Conservation (phyloP, 345 rosid species). For the Eucalyptus camaldulensis region DNA sequence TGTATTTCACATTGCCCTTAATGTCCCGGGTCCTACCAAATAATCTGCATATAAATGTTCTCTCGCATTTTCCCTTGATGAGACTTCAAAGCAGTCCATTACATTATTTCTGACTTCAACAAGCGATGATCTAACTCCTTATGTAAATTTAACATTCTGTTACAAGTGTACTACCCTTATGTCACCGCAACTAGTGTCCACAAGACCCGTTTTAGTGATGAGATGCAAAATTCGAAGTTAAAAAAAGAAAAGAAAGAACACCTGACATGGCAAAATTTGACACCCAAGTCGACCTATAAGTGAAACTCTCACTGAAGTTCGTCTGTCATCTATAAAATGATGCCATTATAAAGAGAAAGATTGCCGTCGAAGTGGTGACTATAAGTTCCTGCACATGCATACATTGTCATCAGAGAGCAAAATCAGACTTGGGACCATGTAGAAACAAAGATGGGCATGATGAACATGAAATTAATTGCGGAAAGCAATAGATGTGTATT, state of each 20-base stretch:
- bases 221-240: not conserved
- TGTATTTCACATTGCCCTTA: not conserved
- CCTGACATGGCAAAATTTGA: not conserved
- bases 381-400: slow-evolving; percentile 8
- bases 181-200: not conserved
- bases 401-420: not conserved
- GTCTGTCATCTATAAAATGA: not conserved
- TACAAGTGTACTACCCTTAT: not conserved
- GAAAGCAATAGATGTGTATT: not conserved
- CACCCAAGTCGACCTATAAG: not conserved
- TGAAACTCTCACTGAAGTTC: not conserved
- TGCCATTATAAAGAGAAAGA: slow-evolving; percentile 3
- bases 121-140: not conserved
- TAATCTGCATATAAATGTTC: not conserved
- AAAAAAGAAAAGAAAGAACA: not conserved
- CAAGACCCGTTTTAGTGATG: not conserved
- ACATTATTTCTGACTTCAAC: not conserved
- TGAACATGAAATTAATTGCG: not conserved
- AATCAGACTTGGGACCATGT: not conserved
- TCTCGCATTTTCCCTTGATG: not conserved
- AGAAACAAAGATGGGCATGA: not conserved
- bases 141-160: not conserved
- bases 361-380: slow-evolving; percentile 2
- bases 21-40: not conserved
- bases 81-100: not conserved